Conservation (phyloP, 2,329 filamentous ascomycete species). For the Fusarium siculi region DNA sequence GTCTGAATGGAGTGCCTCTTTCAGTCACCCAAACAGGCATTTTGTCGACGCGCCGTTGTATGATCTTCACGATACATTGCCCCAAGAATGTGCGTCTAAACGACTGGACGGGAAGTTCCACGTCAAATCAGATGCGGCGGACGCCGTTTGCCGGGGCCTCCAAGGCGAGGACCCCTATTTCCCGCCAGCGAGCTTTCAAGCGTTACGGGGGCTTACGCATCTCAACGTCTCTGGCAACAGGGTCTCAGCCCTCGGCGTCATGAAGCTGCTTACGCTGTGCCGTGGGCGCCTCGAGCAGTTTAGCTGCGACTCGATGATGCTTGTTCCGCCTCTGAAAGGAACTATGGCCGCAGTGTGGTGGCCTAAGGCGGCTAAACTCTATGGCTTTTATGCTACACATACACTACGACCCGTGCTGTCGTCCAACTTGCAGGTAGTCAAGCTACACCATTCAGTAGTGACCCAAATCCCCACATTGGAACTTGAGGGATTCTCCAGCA, state of each 20-base stretch:
- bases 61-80: conserved; percentile 26
- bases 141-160: conserved; percentile 40
- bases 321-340: conserved; percentile 40
- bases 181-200: conserved; percentile 32
- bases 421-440: conserved; percentile 62
- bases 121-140: conserved; percentile 44
- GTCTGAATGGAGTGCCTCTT: conserved; percentile 57
- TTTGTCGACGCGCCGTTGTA: conserved; percentile 59
- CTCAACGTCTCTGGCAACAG: conserved; percentile 63
- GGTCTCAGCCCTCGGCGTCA: conserved; percentile 57
- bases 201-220: conserved; percentile 59
- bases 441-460: conserved; percentile 69
- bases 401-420: conserved; percentile 64
- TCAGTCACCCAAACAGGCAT: conserved; percentile 59
- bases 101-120: conserved; percentile 48
- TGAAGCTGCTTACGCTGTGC: conserved; percentile 55
- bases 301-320: conserved; percentile 58
- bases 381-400: conserved; percentile 58
- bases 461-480: conserved; percentile 63
- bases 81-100: conserved; percentile 39
- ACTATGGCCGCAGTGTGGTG: conserved; percentile 42
- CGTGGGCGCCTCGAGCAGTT: conserved; percentile 63
- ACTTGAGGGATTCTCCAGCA: conserved; percentile 50
- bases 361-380: conserved; percentile 48
- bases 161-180: conserved; percentile 39